Evolutionary conservation across 345 rosid species (phyloP), one percentile per base, ranked within the genome.

Genomic region (Eucalyptus guilfoylei): DNA sequence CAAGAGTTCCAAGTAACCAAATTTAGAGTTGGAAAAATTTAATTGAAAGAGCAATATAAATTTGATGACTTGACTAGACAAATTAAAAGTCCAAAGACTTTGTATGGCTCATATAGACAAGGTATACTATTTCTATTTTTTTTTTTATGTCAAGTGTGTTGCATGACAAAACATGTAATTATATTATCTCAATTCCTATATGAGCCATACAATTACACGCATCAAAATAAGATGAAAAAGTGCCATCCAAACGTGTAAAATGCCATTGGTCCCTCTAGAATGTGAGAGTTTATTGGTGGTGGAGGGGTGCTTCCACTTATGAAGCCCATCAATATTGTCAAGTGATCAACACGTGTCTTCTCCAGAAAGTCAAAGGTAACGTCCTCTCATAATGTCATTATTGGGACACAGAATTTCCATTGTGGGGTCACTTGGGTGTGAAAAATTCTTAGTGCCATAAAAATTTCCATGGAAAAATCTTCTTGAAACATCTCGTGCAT

Each of bases 171-270:
- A 24, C 6, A 0, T 4, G 1, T 8, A 23, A 55, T 55, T 23
- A 7, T 2, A 24, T 55, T 55, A 24, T 55, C 12, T 55, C 14
- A 55, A 55, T 24, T n/a, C n/a, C n/a, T n/a, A n/a, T n/a, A n/a
- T n/a, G n/a, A n/a, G n/a, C n/a, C n/a, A n/a, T n/a, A n/a, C n/a
- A n/a, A n/a, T n/a, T n/a, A 58, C 64, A 24, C 6, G 13, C 30
- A 23, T 24, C 30, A 24, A 1, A 55, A 55, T 0, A 1, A 11
- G 28, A 23, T 9, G 30, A 23, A 4, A 0, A 52, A 52, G 58
- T 19, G 58, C 58, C 17, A 49, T 2, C 6, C 50, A 0, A 49
- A 5, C 17, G 0, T 2, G 50, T 2, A 49, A 14, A 49, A 49
- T 2, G 50, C 17, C 7, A 1, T 49, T 14, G 1, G 50, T 49